A percentile compares a stretch with the other conserved stretches of the same genome.
Conservation (phyloP, 106 monocot genomes). For the Allium cepa region DNA sequence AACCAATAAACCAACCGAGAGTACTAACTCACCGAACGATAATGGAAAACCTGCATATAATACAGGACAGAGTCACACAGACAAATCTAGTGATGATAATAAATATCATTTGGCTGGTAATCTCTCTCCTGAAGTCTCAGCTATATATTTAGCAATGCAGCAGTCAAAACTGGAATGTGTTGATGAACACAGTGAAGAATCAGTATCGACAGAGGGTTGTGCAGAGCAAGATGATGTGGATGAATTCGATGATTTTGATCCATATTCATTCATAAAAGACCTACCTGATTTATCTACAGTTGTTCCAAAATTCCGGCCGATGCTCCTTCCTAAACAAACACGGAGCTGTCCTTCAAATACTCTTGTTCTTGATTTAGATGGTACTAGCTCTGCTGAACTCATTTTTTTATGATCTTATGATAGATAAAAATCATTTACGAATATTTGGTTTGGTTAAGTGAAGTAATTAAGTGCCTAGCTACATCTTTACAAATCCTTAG, state of each 20-base stretch:
- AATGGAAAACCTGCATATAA: no score
- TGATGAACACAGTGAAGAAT: constrained; percentile 78
- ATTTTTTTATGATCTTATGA: no score
- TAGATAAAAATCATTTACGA: no score
- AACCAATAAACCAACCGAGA: neutral
- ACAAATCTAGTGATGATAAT: constrained; percentile 26
- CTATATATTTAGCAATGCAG: constrained; percentile 91
- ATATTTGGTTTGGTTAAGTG: no score
- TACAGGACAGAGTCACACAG: constrained; percentile 15
- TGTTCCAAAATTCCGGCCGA: constrained; percentile 80
- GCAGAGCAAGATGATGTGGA: constrained; percentile 61
- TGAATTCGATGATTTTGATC: constrained; percentile 92
- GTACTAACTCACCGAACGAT: no score
- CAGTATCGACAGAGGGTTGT: constrained; percentile 33
- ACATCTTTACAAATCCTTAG: no score
- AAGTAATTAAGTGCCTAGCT: no score
- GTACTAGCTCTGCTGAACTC: constrained; percentile 20
- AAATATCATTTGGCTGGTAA: constrained; percentile 39
- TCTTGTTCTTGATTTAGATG: constrained; percentile 97
- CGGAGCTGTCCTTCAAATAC: constrained; percentile 95
- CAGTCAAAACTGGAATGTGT: constrained; percentile 80
- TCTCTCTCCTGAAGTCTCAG: constrained; percentile 84
- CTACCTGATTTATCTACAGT: constrained; percentile 75
- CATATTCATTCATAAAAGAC: constrained; percentile 85
- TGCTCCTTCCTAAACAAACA: constrained; percentile 91